These are phyloP conservation scores for Phytophthora rubi DNA, from an alignment of 352 stramenopile species.

Conservation along the genomic window DNA sequence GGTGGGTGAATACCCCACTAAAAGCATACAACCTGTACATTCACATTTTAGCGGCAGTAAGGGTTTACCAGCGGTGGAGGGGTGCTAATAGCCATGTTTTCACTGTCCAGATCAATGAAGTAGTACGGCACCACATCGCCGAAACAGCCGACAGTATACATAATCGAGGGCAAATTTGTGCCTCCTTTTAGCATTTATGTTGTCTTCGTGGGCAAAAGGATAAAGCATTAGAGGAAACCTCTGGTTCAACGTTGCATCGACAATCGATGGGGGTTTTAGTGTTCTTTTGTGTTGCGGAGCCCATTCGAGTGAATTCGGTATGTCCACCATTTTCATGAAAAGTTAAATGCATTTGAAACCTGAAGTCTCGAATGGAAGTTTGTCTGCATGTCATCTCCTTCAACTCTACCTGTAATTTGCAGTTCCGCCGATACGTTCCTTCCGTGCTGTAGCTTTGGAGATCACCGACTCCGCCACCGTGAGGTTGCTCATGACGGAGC, in stretches of 20 bases:
- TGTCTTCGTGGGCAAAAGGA: constrained; percentile 9
- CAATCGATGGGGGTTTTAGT: neutral
- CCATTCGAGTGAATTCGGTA: too few relatives aligned
- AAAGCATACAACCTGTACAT: too few relatives aligned
- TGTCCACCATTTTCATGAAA: neutral
- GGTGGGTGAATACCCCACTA: too few relatives aligned
- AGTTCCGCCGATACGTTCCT: constrained; percentile 48
- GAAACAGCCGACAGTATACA: neutral
- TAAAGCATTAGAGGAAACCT: neutral
- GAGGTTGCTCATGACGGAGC: constrained; percentile 66
- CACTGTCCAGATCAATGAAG: constrained; percentile 7
- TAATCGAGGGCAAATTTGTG: constrained; percentile 2
- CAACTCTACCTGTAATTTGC: constrained; percentile 60
- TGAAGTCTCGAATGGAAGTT: neutral
- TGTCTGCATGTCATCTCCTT: neutral
- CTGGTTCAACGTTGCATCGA: neutral
- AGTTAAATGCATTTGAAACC: neutral
- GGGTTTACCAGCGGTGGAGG: neutral
- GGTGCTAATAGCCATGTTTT: constrained; percentile 18
- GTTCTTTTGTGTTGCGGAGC: too few relatives aligned
- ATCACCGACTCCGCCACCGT: constrained; percentile 80
- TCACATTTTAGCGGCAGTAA: too few relatives aligned
- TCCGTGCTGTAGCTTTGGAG: constrained; percentile 71
- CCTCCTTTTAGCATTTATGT: constrained; percentile 9
- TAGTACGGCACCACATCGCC: neutral